Evolutionary conservation across 1,284 basidiomycete genomes (phyloP).

Genomic region (Xanthoconium separans): DNA sequence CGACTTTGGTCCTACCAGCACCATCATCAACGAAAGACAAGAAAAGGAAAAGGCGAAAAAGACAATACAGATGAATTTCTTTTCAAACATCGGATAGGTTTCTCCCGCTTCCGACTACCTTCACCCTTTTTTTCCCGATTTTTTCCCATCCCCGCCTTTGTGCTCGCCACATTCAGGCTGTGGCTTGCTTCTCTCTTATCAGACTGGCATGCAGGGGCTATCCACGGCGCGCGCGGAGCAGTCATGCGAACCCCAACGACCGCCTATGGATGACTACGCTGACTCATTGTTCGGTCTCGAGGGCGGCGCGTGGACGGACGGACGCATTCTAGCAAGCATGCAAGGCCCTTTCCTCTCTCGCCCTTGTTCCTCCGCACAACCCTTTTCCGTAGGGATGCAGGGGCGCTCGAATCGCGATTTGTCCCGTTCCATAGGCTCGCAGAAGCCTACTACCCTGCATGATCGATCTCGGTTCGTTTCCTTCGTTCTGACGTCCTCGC

Average conservation of each 20-base stretch:
- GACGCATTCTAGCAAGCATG: background rate
- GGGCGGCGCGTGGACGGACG: background rate
- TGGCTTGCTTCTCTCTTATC: constrained; percentile 1
- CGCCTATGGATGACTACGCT: background rate
- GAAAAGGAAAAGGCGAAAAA: background rate
- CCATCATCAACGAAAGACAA: too few species aligned
- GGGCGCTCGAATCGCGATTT: background rate
- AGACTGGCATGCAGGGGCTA: background rate
- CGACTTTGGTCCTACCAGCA: background rate
- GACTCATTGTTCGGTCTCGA: background rate
- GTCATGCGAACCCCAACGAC: background rate
- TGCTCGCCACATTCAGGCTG: background rate
- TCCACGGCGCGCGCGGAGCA: background rate
- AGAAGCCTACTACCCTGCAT: background rate
- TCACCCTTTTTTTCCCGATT: background rate
- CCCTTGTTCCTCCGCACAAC: too few species aligned
- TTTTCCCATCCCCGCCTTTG: background rate
- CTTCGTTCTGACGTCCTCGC: background rate
- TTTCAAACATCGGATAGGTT: background rate
- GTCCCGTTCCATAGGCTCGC: background rate
- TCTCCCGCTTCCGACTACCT: background rate
- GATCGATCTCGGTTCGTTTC: background rate
- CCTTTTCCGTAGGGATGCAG: background rate
- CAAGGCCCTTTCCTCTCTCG: background rate
- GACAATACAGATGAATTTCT: background rate